Conservation (phyloP, 2,329 filamentous ascomycete species). For the Penicillium oxalicum region DNA sequence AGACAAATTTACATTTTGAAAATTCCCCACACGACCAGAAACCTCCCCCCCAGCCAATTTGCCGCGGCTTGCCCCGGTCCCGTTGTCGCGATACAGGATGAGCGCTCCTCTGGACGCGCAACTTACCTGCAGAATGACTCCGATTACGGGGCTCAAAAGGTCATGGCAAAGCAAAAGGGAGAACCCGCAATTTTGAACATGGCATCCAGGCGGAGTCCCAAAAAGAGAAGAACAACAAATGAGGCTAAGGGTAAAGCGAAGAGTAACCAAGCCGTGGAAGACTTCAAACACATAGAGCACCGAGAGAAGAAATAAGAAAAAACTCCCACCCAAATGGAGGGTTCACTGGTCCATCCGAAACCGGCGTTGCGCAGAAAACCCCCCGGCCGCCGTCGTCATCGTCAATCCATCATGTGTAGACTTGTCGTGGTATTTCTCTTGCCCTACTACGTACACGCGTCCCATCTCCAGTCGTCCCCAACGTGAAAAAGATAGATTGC, state of each 20-base stretch:
- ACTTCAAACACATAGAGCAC: constrained; percentile 28
- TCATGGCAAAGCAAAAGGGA: constrained; percentile 10
- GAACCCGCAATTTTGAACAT: constrained; percentile 26
- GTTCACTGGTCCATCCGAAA: constrained; percentile 2
- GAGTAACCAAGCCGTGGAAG: constrained; percentile 32
- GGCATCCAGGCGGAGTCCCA: constrained; percentile 23
- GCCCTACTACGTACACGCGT: constrained; percentile 20
- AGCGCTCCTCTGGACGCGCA: no score
- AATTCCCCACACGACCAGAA: no score
- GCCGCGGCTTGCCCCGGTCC: no score
- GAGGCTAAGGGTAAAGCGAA: constrained; percentile 39
- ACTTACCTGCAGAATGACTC: no score
- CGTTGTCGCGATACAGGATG: no score
- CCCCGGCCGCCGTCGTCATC: constrained; percentile 30
- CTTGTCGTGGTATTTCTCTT: constrained; percentile 29
- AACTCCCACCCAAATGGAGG: constrained; percentile 17
- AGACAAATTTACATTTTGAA: no score
- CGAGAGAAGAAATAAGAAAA: constrained; percentile 26
- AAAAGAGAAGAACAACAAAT: constrained; percentile 31
- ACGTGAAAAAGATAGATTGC: constrained; percentile 1
- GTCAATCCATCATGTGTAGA: constrained; percentile 34
- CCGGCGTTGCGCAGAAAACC: constrained; percentile 26
- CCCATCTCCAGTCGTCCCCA: constrained; percentile 16
- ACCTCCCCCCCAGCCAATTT: no score
- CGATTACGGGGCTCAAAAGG: background rate